Evolutionary conservation across 139 green algal genomes (phyloP), one percentile per base, ranked within the genome.

Genomic region (Tetraselmis striata): DNA sequence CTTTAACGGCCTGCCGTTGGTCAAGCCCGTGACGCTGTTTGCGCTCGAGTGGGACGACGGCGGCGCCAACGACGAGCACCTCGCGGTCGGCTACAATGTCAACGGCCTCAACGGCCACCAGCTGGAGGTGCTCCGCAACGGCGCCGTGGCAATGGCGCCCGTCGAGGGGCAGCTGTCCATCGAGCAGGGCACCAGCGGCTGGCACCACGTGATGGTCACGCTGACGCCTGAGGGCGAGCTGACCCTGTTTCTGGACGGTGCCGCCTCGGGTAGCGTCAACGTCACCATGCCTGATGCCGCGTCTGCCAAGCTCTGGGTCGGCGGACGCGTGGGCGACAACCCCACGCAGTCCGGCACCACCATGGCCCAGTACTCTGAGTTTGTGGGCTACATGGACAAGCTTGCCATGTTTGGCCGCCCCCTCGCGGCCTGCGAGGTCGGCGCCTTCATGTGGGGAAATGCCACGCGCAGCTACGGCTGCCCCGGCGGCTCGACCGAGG

Each of bases 71-170:
- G 45, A 83, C 23, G 31, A 80, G 58, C 28, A 83, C 32, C 31
- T 75, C 30, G 27, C 84, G 26, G 31, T 59, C 30, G 29, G 79
- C 83, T 30, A 77, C 78, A 74, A 83, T 23, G 79, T 80, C 59
- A 86, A 86, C 67, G 45, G 83, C 59, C 18, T 81, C 30, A 27
- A 30, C 25, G 30, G 77, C 22, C 1, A 30, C 30, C 2, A 77
- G 22, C n/a, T 82, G 22, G 23, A 75, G 1, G 30, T 75, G 18
- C 31, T 2, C 30, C 1, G 2, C 78, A 76, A 82, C 78, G 11
- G 25, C 22, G 74, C 11, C 25, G n/a, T n/a, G n/a, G n/a, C n/a
- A n/a, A n/a, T n/a, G n/a, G n/a, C n/a, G n/a, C 74, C 74, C 22
- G 26, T 29, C 74, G 26, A 77, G 26, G 74, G 26, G 23, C 23